Conservation (phyloP, 2,329 filamentous ascomycete species). For the Phymatotrichopsis omnivora region DNA sequence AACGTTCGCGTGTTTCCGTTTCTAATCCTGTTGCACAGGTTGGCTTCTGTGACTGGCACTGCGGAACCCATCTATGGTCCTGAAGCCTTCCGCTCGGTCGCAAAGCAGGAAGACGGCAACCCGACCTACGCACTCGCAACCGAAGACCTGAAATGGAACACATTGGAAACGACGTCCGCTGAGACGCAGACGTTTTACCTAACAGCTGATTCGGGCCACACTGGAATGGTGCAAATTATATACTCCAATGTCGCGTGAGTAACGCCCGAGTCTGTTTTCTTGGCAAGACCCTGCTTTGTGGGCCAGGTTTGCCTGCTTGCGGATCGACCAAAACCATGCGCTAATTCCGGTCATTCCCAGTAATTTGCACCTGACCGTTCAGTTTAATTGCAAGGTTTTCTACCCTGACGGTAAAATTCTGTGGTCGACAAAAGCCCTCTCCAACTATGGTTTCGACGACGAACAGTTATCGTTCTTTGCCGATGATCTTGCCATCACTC, state of each 20-base stretch:
- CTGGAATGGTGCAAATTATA: conserved; percentile 80
- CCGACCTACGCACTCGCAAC: conserved; percentile 71
- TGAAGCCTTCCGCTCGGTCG: conserved; percentile 74
- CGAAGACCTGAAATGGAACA: conserved; percentile 72
- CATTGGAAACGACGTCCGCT: conserved; percentile 73
- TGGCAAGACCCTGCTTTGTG: neutral
- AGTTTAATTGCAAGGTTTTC: conserved; percentile 93
- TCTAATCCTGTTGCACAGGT: conserved; percentile 36
- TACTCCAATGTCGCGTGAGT: conserved; percentile 89
- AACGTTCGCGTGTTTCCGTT: too few species aligned
- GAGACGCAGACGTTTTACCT: conserved; percentile 96
- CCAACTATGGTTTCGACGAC: conserved; percentile 72
- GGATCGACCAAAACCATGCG: too few species aligned
- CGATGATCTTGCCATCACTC: conserved; percentile 70
- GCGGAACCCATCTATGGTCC: conserved; percentile 94
- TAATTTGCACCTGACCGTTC: conserved; percentile 77
- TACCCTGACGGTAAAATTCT: conserved; percentile 61
- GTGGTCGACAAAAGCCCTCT: conserved; percentile 74
- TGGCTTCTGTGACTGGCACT: conserved; percentile 79
- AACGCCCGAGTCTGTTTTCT: conserved; percentile 6
- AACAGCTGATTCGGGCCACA: conserved; percentile 62
- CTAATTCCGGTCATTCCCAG: conserved; percentile 46
- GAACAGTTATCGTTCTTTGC: conserved; percentile 76
- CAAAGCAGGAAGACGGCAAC: conserved; percentile 39
- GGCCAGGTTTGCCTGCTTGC: neutral